A percentile compares a stretch with the other conserved stretches of the same genome.
Conservation (phyloP, 1,284 basidiomycete species). For the Naganishia cerealis region DNA sequence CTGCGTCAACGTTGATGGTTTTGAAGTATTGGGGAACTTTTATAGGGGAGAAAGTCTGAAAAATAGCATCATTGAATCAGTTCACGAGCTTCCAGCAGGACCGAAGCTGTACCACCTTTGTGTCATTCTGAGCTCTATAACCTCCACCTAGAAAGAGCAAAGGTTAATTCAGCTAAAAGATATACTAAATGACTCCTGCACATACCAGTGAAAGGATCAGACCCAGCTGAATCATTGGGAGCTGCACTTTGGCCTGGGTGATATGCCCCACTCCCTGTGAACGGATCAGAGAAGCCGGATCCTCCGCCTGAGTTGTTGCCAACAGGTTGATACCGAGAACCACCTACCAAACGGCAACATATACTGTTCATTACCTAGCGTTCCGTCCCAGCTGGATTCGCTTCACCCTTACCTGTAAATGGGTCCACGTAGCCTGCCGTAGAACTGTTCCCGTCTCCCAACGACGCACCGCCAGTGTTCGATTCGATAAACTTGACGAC, state of each 20-base stretch:
- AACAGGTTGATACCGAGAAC: conserved; percentile 27
- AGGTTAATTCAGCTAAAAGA: neutral
- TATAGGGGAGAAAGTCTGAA: conserved; percentile 46
- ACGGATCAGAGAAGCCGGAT: conserved; percentile 65
- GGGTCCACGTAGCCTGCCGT: conserved; percentile 22
- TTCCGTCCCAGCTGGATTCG: no score
- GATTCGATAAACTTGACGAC: conserved; percentile 92
- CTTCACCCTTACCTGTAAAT: conserved; percentile 19
- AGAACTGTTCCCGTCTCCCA: conserved; percentile 57
- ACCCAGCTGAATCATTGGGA: conserved; percentile 28
- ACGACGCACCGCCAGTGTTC: conserved; percentile 73
- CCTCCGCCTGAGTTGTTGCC: neutral
- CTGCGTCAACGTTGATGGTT: conserved; percentile 82
- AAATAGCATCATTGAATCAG: conserved; percentile 43
- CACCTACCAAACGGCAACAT: neutral
- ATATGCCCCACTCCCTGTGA: conserved; percentile 73
- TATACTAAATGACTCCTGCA: neutral
- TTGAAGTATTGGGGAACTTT: conserved; percentile 69
- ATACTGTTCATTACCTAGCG: neutral
- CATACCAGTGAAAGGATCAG: conserved; percentile 48
- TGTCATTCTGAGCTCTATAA: neutral
- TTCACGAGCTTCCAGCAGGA: conserved; percentile 29
- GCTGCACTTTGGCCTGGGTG: conserved; percentile 33
- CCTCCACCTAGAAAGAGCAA: conserved; percentile 8
- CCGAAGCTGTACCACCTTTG: conserved; percentile 9